phyloP scores from a whole-genome alignment of 2,329 filamentous ascomycete genomes.

The Aschersonia sp. region DNA sequence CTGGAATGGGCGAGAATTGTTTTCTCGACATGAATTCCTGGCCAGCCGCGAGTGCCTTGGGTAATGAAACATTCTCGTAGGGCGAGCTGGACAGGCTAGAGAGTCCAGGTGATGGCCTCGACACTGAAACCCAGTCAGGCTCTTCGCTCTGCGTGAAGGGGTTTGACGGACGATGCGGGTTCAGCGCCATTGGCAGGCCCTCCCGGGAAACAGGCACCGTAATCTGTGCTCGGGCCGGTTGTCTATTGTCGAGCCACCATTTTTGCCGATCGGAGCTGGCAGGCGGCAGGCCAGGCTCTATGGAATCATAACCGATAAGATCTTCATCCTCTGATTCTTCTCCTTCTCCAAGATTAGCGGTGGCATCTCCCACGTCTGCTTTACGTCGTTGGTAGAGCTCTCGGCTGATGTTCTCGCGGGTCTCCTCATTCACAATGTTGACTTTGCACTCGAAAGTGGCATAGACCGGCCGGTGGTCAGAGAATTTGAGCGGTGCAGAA shows the following conservation, averaged over 20 bases:
- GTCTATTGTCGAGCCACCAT: slow-evolving; percentile 57
- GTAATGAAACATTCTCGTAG: slow-evolving; percentile 42
- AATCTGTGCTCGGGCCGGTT: slow-evolving; percentile 61
- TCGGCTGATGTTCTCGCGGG: slow-evolving; percentile 57
- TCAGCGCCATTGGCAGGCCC: slow-evolving; percentile 46
- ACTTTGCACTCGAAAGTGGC: slow-evolving; percentile 77
- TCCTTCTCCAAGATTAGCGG: slow-evolving; percentile 35
- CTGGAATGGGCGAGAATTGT: slow-evolving; percentile 35
- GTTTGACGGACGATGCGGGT: slow-evolving; percentile 62
- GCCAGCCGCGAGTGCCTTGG: slow-evolving; percentile 24
- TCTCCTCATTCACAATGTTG: slow-evolving; percentile 61
- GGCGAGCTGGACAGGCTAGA: slow-evolving; percentile 45
- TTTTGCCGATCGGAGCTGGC: slow-evolving; percentile 55
- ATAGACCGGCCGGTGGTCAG: slow-evolving; percentile 92
- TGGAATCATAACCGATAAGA: slow-evolving; percentile 64
- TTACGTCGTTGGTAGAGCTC: slow-evolving; percentile 60
- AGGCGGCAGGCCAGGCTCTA: slow-evolving; percentile 61
- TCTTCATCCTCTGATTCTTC: slow-evolving; percentile 63
- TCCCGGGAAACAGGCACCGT: slow-evolving; percentile 41
- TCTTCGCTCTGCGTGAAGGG: slow-evolving; percentile 64
- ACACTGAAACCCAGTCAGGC: slow-evolving; percentile 68
- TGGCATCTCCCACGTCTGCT: slow-evolving; percentile 49
- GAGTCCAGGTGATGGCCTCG: slow-evolving; percentile 36
- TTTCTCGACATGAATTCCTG: slow-evolving; percentile 32
- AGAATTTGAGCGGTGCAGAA: slow-evolving; percentile 71